Evolutionary conservation across 2,329 filamentous ascomycete genomes (phyloP), one percentile per base, ranked within the genome.

Genomic region (Scleromitrula shiraiana): DNA sequence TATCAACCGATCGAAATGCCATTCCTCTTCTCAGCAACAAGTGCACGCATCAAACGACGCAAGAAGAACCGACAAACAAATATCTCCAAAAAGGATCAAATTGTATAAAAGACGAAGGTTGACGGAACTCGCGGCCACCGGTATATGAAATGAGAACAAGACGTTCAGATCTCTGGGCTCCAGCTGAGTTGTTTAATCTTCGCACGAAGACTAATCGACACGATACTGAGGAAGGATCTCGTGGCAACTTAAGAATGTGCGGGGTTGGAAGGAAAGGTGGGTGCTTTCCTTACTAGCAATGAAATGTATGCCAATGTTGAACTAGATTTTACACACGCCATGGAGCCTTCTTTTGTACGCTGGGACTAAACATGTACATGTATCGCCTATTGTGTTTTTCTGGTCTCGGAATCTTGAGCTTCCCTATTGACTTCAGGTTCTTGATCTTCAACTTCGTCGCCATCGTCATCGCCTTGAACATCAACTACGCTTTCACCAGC

Each of bases 211-310:
- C 89, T 93, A 82, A 90, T 93, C 82, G 84, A 82, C 87, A 89
- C 80, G 79, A 81, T 82, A 91, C 78, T 78, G 85, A 76, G 71
- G n/a, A 78, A 75, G 73, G 66, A 57, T 70, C 71, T 80, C 77
- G 78, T 89, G 88, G 78, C 87, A 95, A 93, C 89, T 95, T 85
- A 95, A 95, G 84, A 85, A 86, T 84, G 85, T 91, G 88, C 88
- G 52, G 38, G 40, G 22, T 20, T 17, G 29, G 40, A 30, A 12
- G 15, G 10, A 24, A 14, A 7, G 20, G 29, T 40, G 38, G 23
- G 20, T 17, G 23, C 6, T 39, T 12, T n/a, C n/a, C n/a, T n/a
- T n/a, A n/a, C n/a, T n/a, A n/a, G n/a, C n/a, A n/a, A n/a, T n/a
- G n/a, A n/a, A n/a, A n/a, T n/a, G n/a, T n/a, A n/a, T n/a, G n/a